Base-by-base conservation (phyloP, 176 grass and related monocot species). In the Thinopyrum elongatum region DNA sequence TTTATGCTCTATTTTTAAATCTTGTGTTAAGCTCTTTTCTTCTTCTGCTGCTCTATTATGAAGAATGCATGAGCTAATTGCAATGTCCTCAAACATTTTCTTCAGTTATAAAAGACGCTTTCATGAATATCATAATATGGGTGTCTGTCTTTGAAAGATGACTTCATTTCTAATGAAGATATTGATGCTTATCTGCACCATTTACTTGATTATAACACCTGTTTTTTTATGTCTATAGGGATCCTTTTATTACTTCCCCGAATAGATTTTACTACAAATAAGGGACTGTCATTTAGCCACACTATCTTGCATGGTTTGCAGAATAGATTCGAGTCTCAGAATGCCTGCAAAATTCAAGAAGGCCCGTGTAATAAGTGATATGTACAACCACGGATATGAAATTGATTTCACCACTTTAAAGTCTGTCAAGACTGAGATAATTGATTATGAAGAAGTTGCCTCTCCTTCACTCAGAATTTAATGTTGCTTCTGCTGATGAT, bases 321-420 rank as follows among this genome's bases (percentile, higher is more conserved):
- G 58, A 13, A 64, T 13, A 46, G 42, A 13, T 46, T 46, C 11
- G 11, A 46, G 12, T 46, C 42, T 46, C 42, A 14, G 65, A 79
- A 89, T 75, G 76, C 89, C 93, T 47, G 6, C 41, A 58, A 92
- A 90, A 83, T 39, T 92, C 10, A 88, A 77, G 63, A 77, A 42
- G 13, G 51, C 61, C 4, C 30, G 65, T 36, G 42, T 23, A 39
- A 39, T 39, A 39, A 39, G 38, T 39, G 38, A 39, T 25, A 17
- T 83, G 30, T 87, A 70, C 67, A 76, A 39, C 9, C 2, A 60
- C 65, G 53, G 87, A 62, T 39, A 64, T 70, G 38, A 39, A 39
- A 39, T 39, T 2, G 38, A 39, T 39, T 39, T 39, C 38, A 10
- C 38, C 9, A 39, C 23, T 34, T 34, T 34, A 34, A 34, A 34